Base-by-base conservation (phyloP, 495 filamentous ascomycete genomes). In the Hypomontagnella monticulosa region DNA sequence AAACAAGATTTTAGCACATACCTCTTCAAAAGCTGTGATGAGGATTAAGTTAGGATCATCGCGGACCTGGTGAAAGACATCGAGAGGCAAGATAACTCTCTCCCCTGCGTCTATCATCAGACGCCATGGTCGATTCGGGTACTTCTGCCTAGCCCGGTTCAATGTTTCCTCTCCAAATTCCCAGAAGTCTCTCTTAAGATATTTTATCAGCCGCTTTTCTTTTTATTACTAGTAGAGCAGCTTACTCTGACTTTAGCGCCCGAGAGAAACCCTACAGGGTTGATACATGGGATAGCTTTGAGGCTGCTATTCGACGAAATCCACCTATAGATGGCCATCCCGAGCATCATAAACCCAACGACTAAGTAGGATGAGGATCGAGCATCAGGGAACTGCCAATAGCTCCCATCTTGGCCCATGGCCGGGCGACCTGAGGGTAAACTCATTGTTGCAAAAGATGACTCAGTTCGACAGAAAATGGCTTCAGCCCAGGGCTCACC, bases 31-130 rank as follows among this genome's bases (percentile, higher is more conserved):
- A 14, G 74, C 78, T 4, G 67, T 61, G 0, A 71, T 20, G 49
- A 85, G 83, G 51, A 63, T 71, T 11, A 79, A 40, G 2, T 65
- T 50, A 1, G 60, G 49, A 23, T 82, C 72, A 51, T 75, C 83
- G 48, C 80, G 82, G 43, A 85, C 72, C 59, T 86, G 83, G 40
- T 84, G 70, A 6, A 81, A 71, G 47, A 76, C 73, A 20, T 73
- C 71, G 1, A 78, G 80, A 19, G 83, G 79, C 43, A 86, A 65
- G 18, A 86, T 43, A 9, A 81, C 55, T 14, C 66, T 44, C 19
- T 73, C 63, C 27, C 74, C 72, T 10, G 54, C 18, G 8, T 76
- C 71, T 14, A 54, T 69, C 30, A 69, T 72, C 10, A 76, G 49
- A 40, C 73, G 72, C 10, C 55, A 69, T 1, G 73, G 42, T 38